A percentile compares a stretch with the other conserved stretches of the same genome.
phyloP scores from a whole-genome alignment of 2,329 filamentous ascomycete species.

The Cordyceps militaris region DNA sequence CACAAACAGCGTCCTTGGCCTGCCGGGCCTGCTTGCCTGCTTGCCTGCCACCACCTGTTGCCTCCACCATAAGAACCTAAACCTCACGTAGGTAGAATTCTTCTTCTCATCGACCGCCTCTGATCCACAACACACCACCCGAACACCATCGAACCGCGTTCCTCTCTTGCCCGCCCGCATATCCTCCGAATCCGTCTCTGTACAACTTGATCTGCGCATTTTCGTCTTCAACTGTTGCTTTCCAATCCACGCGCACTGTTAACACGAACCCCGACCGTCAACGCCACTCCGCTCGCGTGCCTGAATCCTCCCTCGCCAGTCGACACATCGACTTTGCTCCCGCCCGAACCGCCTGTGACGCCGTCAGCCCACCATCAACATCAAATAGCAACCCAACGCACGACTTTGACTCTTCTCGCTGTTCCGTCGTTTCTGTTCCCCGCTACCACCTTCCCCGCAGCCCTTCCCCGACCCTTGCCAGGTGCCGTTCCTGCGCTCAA shows the following conservation, averaged over 20 bases:
- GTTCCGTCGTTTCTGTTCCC: neutral
- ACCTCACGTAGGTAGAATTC: slow-evolving; percentile 12
- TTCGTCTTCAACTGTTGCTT: neutral
- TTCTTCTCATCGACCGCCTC: slow-evolving; percentile 4
- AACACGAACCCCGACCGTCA: neutral
- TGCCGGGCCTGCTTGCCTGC: neutral
- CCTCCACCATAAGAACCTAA: slow-evolving; percentile 1
- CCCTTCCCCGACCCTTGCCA: slow-evolving; percentile 3
- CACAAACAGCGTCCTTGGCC: neutral
- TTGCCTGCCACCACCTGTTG: neutral
- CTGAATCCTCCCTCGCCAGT: slow-evolving; percentile 5
- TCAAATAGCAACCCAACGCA: neutral
- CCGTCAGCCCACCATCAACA: neutral
- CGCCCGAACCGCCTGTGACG: neutral
- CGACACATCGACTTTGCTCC: neutral
- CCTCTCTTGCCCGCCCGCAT: neutral
- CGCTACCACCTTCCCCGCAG: slow-evolving; percentile 1
- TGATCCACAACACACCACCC: slow-evolving; percentile 14
- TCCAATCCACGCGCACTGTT: neutral
- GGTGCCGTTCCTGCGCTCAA: slow-evolving; percentile 13
- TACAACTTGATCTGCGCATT: neutral
- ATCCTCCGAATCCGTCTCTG: neutral
- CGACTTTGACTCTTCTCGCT: neutral
- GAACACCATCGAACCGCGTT: neutral
- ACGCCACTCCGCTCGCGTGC: slow-evolving; percentile 10